phyloP scores from a whole-genome alignment of 1,139 yeast genomes.

The Yamadazyma jaroonii region DNA sequence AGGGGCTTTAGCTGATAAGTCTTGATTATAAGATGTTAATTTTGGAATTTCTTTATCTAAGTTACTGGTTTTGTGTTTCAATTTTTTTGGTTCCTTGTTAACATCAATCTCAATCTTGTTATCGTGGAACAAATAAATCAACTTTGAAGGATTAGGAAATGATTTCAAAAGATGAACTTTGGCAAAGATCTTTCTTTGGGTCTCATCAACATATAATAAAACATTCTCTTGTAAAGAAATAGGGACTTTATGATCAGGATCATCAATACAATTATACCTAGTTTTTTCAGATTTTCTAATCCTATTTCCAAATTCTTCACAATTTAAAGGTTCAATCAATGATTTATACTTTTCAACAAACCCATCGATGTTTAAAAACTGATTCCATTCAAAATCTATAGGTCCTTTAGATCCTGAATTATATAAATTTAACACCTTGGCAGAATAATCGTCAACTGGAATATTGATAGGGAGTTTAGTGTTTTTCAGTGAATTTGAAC shows the following conservation, averaged over 20 bases:
- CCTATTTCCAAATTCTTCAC: conserved; percentile 14
- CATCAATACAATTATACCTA: conserved; percentile 14
- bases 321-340: conserved; percentile 9
- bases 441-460: conserved; percentile 5
- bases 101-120: conserved; percentile 11
- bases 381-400: conserved; percentile 14
- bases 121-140: conserved; percentile 14
- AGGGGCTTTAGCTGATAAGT: conserved; percentile 6
- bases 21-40: conserved; percentile 7
- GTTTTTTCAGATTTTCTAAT: conserved; percentile 12
- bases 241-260: conserved; percentile 12
- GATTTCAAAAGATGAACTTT: conserved; percentile 11
- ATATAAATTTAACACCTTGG: conserved; percentile 2
- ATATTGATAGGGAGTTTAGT: not conserved
- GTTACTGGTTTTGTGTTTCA: not conserved
- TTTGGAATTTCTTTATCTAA: conserved; percentile 6
- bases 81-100: conserved; percentile 6
- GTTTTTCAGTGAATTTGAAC: not conserved
- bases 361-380: conserved; percentile 10
- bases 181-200: conserved; percentile 12
- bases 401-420: conserved; percentile 1
- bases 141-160: conserved; percentile 14
- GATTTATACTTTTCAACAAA: conserved; percentile 9
- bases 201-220: conserved; percentile 10
- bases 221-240: conserved; percentile 13